Conservation (phyloP, 208 protist species). For the Trypanosoma avium region DNA sequence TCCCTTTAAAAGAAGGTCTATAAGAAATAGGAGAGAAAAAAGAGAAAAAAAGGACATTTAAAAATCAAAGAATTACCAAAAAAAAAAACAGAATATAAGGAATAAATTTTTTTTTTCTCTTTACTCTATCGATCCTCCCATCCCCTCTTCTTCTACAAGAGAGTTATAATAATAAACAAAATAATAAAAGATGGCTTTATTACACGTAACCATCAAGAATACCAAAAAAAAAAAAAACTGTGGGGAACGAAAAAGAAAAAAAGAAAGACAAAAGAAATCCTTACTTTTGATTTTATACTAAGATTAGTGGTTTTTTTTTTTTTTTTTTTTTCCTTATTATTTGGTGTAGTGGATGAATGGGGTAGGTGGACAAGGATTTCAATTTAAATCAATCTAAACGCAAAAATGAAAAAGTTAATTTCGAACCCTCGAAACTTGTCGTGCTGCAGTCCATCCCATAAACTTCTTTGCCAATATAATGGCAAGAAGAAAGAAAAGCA, state of each 20-base stretch:
- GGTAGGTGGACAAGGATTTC: no score
- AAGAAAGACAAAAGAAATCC: no score
- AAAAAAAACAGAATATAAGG: neutral
- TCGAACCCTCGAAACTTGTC: neutral
- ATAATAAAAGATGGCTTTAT: no score
- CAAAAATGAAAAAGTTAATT: neutral
- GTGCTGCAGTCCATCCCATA: neutral
- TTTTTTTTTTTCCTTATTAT: neutral
- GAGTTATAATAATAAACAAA: no score
- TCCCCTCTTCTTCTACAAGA: no score
- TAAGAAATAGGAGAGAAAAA: conserved; percentile 10
- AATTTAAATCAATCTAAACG: neutral
- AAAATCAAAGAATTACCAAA: neutral
- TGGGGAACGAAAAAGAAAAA: no score
- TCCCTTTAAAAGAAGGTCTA: neutral
- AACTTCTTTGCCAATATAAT: conserved; percentile 11
- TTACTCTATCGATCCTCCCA: no score
- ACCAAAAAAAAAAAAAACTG: no score
- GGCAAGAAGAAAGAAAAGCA: conserved; percentile 20
- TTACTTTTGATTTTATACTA: no score
- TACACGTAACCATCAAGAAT: no score
- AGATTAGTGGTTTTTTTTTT: neutral
- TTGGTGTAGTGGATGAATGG: no score
- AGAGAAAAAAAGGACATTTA: neutral
- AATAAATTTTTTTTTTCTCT: no score